Evolutionary conservation across 768 basidiomycete genomes (phyloP).

Genomic region (Boletus rubescentipes): DNA sequence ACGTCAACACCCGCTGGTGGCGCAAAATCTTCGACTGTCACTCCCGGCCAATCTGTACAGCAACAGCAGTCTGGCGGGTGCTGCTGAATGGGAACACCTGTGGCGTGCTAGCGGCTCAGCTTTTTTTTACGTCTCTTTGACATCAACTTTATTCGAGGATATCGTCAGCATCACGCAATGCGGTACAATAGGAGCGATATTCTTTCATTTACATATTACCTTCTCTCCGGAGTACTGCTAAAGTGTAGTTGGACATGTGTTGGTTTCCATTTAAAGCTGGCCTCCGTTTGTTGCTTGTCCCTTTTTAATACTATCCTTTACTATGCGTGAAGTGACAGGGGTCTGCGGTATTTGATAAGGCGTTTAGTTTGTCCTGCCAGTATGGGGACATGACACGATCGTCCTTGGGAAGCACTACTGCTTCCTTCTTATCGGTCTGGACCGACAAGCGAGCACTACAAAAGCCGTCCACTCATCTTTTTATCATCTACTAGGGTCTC

Average conservation of each 20-base stretch:
- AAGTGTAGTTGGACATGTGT: conserved; percentile 27
- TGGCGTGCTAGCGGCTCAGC: conserved; percentile 14
- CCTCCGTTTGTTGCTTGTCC: conserved; percentile 24
- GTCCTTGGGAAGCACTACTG: background rate
- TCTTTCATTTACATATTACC: conserved; percentile 34
- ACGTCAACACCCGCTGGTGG: conserved; percentile 71
- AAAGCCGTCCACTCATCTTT: background rate
- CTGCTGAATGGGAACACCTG: conserved; percentile 54
- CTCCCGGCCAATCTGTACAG: conserved; percentile 81
- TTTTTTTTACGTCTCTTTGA: conserved; percentile 16
- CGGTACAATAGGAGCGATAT: conserved; percentile 34
- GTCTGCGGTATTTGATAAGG: background rate
- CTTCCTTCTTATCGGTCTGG: conserved; percentile 27
- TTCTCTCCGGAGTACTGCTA: conserved; percentile 29
- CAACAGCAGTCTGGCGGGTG: conserved; percentile 73
- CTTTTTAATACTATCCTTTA: conserved; percentile 19
- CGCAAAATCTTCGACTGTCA: conserved; percentile 80
- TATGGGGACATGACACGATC: background rate
- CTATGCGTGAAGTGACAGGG: background rate
- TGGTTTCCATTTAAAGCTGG: conserved; percentile 27
- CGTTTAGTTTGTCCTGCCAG: background rate
- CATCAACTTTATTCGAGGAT: conserved; percentile 19
- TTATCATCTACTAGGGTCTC: background rate
- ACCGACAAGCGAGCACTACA: conserved; percentile 3
- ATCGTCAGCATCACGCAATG: conserved; percentile 28